A percentile compares a stretch with the other conserved stretches of the same genome.
These are phyloP conservation scores for Actinidia arguta DNA, from an alignment of 179 eudicot species.

Conservation along the genomic window DNA sequence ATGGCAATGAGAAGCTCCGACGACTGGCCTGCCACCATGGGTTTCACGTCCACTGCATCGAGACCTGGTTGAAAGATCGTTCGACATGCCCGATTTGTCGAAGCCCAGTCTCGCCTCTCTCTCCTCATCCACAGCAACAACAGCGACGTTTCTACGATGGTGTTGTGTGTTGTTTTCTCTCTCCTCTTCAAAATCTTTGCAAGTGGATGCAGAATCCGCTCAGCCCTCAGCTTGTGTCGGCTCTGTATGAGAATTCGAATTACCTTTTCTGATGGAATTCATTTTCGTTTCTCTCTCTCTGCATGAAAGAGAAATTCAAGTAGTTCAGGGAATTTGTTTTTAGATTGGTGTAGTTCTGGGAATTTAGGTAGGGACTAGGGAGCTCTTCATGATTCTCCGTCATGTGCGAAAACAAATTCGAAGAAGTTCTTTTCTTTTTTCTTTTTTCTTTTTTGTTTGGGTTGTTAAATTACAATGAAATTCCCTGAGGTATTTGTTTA, in stretches of 20 bases:
- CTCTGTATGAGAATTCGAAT: conserved; percentile 5
- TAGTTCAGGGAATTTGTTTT: too few species aligned
- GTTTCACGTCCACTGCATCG: conserved; percentile 45
- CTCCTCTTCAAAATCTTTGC: conserved; percentile 26
- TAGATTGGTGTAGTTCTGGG: too few species aligned
- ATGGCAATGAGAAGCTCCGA: conserved; percentile 17
- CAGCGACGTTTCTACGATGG: background rate
- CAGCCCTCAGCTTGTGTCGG: conserved; percentile 30
- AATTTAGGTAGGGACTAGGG: too few species aligned
- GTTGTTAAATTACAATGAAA: too few species aligned
- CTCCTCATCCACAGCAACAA: background rate
- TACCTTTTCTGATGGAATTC: background rate
- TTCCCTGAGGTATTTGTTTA: too few species aligned
- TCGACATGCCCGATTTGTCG: conserved; percentile 53
- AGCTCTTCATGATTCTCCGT: too few species aligned
- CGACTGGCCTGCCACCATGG: conserved; percentile 43
- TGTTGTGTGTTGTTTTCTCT: conserved; percentile 16
- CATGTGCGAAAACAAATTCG: too few species aligned
- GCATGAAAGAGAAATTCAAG: too few species aligned
- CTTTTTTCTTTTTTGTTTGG: too few species aligned
- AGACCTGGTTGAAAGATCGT: conserved; percentile 39
- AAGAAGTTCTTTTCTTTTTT: too few species aligned
- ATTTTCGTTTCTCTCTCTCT: background rate
- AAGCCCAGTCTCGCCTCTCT: conserved; percentile 19
- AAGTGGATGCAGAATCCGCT: conserved; percentile 26